A percentile compares a stretch with the other conserved stretches of the same genome.
phyloP scores from a whole-genome alignment of 164 flowering plant genomes.

The Vitis riparia region DNA sequence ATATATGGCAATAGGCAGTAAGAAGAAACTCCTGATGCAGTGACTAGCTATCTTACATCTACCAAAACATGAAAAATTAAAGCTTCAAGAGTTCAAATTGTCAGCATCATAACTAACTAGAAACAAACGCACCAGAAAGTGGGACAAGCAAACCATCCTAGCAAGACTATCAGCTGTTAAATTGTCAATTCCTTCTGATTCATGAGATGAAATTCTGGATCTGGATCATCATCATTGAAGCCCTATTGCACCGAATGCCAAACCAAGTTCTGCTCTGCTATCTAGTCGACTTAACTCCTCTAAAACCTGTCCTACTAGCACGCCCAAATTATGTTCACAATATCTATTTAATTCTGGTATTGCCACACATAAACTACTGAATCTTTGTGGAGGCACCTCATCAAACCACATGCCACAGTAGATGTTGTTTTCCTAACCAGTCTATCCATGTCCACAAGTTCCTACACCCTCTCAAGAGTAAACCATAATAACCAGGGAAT shows the following conservation, averaged over 20 bases:
- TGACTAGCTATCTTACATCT: not conserved
- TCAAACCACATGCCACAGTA: too few relatives aligned
- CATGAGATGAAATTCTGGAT: not conserved
- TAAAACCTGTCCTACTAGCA: not conserved
- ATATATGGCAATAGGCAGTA: not conserved
- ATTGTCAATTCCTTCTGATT: not conserved
- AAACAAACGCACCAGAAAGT: not conserved
- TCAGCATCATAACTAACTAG: not conserved
- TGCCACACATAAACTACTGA: not conserved
- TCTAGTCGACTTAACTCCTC: not conserved
- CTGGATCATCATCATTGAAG: not conserved
- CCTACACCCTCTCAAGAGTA: too few relatives aligned
- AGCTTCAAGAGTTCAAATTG: not conserved
- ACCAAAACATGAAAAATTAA: not conserved
- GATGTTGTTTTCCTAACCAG: too few relatives aligned
- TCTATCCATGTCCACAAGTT: too few relatives aligned
- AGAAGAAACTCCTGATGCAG: not conserved
- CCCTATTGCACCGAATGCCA: not conserved
- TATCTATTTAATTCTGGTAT: not conserved
- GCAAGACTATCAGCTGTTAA: not conserved
- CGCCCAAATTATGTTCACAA: too few relatives aligned
- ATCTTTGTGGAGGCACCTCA: not conserved
- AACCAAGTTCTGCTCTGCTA: not conserved
- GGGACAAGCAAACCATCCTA: not conserved
- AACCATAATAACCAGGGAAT: too few relatives aligned